Percentiles rank a stretch among this genome's conserved stretches.
phyloP scores from a whole-genome alignment of 495 filamentous ascomycete species.

The Cetradonia linearis region DNA sequence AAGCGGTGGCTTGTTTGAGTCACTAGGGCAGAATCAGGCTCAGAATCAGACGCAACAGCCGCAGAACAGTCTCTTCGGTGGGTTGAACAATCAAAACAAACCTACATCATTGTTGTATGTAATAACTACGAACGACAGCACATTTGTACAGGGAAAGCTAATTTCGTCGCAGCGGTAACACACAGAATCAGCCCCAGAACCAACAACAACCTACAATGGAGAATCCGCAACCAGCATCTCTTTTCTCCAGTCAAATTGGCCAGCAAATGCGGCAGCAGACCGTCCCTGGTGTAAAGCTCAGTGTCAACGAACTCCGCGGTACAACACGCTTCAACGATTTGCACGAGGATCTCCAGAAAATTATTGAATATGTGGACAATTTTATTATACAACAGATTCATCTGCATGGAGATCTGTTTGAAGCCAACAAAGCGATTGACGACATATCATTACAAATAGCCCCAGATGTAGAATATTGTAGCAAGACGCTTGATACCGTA shows the following conservation, averaged over 20 bases:
- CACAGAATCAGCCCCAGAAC: slow-evolving; percentile 33
- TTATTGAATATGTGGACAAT: slow-evolving; percentile 64
- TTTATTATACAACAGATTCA: slow-evolving; percentile 60
- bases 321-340: slow-evolving; percentile 89
- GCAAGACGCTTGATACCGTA: slow-evolving; percentile 60
- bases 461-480: slow-evolving; percentile 64
- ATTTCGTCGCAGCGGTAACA: slow-evolving; percentile 16
- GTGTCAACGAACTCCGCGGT: slow-evolving; percentile 61
- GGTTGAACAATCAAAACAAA: slow-evolving; percentile 16
- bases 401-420: slow-evolving; percentile 44
- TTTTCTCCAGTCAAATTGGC: slow-evolving; percentile 29
- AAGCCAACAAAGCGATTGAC: slow-evolving; percentile 46
- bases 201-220: slow-evolving; percentile 36
- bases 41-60: slow-evolving; percentile 28
- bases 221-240: slow-evolving; percentile 26
- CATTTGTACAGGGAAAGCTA: background rate
- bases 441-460: slow-evolving; percentile 55
- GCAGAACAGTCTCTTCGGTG: slow-evolving; percentile 32
- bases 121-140: background rate
- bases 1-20: slow-evolving; percentile 34
- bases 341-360: slow-evolving; percentile 65
- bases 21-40: slow-evolving; percentile 17
- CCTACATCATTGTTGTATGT: slow-evolving; percentile 18
- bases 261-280: slow-evolving; percentile 40
- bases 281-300: slow-evolving; percentile 65